A percentile compares a stretch with the other conserved stretches of the same genome.
Evolutionary conservation across 257 asterid species (phyloP).

Genomic region (Solanum chmielewskii): DNA sequence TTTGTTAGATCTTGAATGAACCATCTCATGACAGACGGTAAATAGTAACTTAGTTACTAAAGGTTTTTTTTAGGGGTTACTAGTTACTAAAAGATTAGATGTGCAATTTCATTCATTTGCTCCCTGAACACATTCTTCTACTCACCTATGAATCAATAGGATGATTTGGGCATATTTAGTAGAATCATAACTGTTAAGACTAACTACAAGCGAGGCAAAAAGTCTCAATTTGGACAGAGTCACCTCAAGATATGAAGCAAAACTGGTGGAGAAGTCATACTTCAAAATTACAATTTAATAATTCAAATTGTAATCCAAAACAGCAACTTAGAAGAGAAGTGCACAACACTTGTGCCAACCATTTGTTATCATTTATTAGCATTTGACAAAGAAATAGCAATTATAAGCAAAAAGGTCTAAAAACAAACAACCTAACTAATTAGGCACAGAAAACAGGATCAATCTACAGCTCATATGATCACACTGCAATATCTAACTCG

Average conservation of each 20-base stretch:
- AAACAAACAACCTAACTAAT: not conserved
- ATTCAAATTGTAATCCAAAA: not conserved
- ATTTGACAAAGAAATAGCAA: not conserved
- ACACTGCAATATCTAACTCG: not conserved
- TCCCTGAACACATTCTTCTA: not conserved
- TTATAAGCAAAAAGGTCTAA: not conserved
- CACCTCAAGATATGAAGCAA: not conserved
- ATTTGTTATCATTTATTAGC: not conserved
- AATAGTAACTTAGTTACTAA: not conserved
- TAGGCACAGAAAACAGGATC: not conserved
- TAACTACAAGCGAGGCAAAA: not conserved
- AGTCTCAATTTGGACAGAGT: not conserved
- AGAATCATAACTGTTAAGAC: not conserved
- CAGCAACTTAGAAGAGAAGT: not conserved
- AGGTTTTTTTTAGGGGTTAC: not conserved
- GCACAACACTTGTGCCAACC: not conserved
- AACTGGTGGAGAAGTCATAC: not conserved
- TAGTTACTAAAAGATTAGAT: not conserved
- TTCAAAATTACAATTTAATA: not conserved
- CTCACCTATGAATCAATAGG: not conserved
- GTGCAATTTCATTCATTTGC: not conserved
- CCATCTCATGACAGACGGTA: not conserved
- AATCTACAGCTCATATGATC: not conserved
- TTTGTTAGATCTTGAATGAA: not conserved
- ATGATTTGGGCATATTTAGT: not conserved